Evolutionary conservation across 257 asterid genomes (phyloP), one percentile per base, ranked within the genome.

Genomic region (Solanum medicagineum): DNA sequence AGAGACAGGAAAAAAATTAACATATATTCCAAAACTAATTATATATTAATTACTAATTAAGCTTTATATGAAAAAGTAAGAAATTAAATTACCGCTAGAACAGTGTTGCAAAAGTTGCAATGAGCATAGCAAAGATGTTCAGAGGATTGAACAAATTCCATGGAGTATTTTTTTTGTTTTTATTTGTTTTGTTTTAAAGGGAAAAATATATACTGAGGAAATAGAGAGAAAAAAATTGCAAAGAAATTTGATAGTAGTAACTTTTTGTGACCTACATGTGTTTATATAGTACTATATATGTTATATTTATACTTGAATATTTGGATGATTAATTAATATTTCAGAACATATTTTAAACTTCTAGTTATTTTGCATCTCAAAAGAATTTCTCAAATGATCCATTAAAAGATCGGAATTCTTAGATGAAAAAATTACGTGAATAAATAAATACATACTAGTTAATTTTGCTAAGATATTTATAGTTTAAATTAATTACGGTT

Each of bases 61-160:
- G 42, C 44, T 26, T 65, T 65, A 1, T 20, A 4, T 83, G 36
- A 60, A 60, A 60, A 63, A 55, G 15, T 62, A 11, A 63, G 13
- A 53, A 51, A 20, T 1, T 70, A 17, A 40, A 70, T 40, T 96
- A 96, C 99, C 94, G 97, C 99, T 68, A 96, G 98, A 93, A 94
- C 97, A 16, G 97, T 96, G 94, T 81, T 91, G 94, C 99, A 96
- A 90, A 91, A 96, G 95, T 90, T 93, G 96, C 99, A 96, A 8
- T 94, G 96, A 81, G 94, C 98, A 87, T 96, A 95, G 94, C 98
- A 96, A 84, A 96, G 94, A 86, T 95, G 98, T 74, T 96, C 98
- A 51, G 98, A 71, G 55, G 95, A 87, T 85, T 92, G 97, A 87
- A 86, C 91, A 87, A 86, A 84, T 84, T 96, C 99, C 99, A 95